Percentiles rank a stretch among this genome's conserved stretches.
Evolutionary conservation across 2,329 filamentous ascomycete genomes (phyloP).

Genomic region (Claviceps purpurea): DNA sequence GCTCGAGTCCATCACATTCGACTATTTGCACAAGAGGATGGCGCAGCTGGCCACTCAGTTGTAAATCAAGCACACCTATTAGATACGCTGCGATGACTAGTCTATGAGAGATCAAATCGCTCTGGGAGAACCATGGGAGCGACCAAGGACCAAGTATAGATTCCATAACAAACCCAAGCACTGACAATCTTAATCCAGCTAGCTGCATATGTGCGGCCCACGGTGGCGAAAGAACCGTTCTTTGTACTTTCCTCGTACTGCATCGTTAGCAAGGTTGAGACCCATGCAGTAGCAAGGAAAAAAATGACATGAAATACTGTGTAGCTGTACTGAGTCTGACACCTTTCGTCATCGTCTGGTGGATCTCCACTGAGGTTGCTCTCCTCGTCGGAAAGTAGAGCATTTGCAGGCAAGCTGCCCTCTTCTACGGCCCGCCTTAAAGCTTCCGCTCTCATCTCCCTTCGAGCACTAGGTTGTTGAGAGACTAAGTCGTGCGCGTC

Average conservation of each 20-base stretch:
- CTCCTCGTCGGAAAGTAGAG: slow-evolving; percentile 62
- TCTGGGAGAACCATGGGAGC: slow-evolving; percentile 79
- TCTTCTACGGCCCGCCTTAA: slow-evolving; percentile 85
- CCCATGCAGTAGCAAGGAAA: slow-evolving; percentile 91
- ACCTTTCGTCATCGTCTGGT: slow-evolving; percentile 75
- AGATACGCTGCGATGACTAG: background rate
- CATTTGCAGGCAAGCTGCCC: slow-evolving; percentile 82
- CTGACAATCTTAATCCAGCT: slow-evolving; percentile 99
- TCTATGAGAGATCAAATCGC: slow-evolving; percentile 52
- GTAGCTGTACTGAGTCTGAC: slow-evolving; percentile 90
- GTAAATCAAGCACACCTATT: too few species aligned
- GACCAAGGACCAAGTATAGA: slow-evolving; percentile 87
- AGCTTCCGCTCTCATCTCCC: slow-evolving; percentile 86
- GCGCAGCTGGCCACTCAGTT: too few species aligned
- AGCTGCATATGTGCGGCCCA: slow-evolving; percentile 90
- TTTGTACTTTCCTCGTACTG: slow-evolving; percentile 54
- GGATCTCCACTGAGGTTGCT: slow-evolving; percentile 49
- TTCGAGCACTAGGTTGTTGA: slow-evolving; percentile 64
- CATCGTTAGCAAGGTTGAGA: slow-evolving; percentile 73
- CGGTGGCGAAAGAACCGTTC: slow-evolving; percentile 68
- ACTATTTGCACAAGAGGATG: too few species aligned
- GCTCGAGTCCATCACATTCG: too few species aligned
- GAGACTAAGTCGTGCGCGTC: slow-evolving; percentile 84
- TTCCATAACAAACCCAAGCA: slow-evolving; percentile 88
- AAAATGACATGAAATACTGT: slow-evolving; percentile 95